Conservation (phyloP, 2,329 filamentous ascomycete genomes). For the Colletotrichum tropicale region DNA sequence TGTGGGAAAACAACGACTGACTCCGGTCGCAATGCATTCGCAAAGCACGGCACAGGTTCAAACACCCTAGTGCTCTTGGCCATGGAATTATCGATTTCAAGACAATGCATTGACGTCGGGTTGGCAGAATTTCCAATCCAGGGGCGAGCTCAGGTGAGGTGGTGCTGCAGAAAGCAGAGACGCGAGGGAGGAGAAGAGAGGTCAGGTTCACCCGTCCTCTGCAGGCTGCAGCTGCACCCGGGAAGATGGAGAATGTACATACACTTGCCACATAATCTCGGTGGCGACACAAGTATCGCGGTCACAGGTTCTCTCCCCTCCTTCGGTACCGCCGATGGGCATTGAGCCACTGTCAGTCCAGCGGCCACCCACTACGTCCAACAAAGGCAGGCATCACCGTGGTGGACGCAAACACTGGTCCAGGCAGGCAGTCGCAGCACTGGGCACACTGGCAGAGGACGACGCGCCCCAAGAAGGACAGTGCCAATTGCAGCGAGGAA, state of each 20-base stretch:
- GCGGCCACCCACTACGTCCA: background rate
- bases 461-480: background rate
- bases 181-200: background rate
- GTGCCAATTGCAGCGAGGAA: background rate
- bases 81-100: background rate
- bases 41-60: background rate
- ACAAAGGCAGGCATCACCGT: conserved; percentile 4
- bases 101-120: background rate
- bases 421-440: background rate
- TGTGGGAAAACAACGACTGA: background rate
- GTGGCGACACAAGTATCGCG: background rate
- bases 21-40: background rate
- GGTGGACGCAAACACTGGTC: conserved; percentile 7
- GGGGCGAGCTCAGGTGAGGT: background rate
- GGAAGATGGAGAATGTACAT: background rate
- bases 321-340: background rate
- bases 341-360: background rate
- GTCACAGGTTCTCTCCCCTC: background rate
- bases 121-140: background rate
- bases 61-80: background rate
- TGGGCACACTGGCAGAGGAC: background rate
- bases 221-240: background rate
- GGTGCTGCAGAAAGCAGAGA: background rate
- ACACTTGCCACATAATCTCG: background rate
- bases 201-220: background rate